Evolutionary conservation across 257 asterid genomes (phyloP).

Genomic region (Solanum corneliomulleri): DNA sequence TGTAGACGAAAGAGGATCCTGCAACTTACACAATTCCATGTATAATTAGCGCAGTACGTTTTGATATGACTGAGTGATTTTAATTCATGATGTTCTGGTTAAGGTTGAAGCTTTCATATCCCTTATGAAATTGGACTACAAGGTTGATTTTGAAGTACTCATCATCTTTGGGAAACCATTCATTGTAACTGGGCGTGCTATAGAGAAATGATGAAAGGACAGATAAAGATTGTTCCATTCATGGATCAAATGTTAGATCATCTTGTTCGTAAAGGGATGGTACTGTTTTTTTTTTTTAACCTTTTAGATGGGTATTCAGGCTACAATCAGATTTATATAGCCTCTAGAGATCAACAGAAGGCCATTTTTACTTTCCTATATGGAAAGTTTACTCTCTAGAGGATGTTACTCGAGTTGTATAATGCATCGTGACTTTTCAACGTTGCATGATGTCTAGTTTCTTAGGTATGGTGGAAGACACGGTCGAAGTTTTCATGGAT

Average conservation of each 20-base stretch:
- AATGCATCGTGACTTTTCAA: background rate
- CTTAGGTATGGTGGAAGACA: background rate
- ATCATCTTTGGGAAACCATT: background rate
- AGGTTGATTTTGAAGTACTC: background rate
- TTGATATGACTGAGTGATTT: background rate
- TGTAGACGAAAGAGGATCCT: background rate
- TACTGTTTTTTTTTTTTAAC: too few species aligned
- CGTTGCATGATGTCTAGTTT: background rate
- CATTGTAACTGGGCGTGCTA: background rate
- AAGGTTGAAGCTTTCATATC: background rate
- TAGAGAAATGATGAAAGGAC: background rate
- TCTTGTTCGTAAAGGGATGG: too few species aligned
- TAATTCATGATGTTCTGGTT: background rate
- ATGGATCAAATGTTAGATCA: background rate
- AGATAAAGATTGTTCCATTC: background rate
- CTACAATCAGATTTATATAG: background rate
- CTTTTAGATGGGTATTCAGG: background rate
- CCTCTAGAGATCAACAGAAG: background rate
- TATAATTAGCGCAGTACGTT: background rate
- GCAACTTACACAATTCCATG: background rate
- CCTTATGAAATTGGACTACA: background rate
- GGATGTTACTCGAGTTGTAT: background rate
- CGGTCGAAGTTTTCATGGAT: background rate
- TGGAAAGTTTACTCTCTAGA: background rate
- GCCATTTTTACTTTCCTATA: background rate